Evolutionary conservation across 2,329 filamentous ascomycete genomes (phyloP), one percentile per base, ranked within the genome.

Genomic region (Cytospora mali): DNA sequence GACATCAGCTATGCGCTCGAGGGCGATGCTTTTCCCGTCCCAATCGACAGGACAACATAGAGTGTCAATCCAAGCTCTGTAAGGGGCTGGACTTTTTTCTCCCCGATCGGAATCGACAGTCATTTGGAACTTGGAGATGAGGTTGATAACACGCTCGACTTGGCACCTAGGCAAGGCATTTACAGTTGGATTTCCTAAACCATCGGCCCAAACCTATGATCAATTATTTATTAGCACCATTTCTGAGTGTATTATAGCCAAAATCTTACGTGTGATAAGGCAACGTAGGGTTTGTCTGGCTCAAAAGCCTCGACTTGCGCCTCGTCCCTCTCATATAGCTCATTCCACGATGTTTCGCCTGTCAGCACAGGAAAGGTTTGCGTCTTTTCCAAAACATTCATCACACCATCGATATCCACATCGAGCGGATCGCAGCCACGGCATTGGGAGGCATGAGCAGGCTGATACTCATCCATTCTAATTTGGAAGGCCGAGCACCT

Each of bases 181-280:
- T 16, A 58, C 62, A 0, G 25, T 64, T 14, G 71, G 69, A 55
- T 74, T 75, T 3, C 73, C 75, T 13, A 75, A 62, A 0, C 75
- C 75, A 58, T 77, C 73, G 1, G 74, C 72, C 75, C 75, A 76
- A 21, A 76, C 72, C 69, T 69, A 50, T 42, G 13, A 9, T 27
- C 23, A 11, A 11, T 9, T 6, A 55, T 28, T n/a, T n/a, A n/a
- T 31, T 35, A 31, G 58, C 10, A 42, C 11, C 14, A 27, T 23
- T 28, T 25, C 10, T 25, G 29, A 10, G 2, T 23, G 28, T 18
- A 21, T 21, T 25, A 31, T 18, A 13, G 28, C 1, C 18, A 13
- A 5, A 6, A 27, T 62, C 46, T 42, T 65, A 69, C 70, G 58
- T 76, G 75, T 0, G 74, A 76, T 23, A 76, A 67, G 4, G 75